phyloP scores from a whole-genome alignment of 1,284 basidiomycete genomes.

The Ustilago cynodontis region DNA sequence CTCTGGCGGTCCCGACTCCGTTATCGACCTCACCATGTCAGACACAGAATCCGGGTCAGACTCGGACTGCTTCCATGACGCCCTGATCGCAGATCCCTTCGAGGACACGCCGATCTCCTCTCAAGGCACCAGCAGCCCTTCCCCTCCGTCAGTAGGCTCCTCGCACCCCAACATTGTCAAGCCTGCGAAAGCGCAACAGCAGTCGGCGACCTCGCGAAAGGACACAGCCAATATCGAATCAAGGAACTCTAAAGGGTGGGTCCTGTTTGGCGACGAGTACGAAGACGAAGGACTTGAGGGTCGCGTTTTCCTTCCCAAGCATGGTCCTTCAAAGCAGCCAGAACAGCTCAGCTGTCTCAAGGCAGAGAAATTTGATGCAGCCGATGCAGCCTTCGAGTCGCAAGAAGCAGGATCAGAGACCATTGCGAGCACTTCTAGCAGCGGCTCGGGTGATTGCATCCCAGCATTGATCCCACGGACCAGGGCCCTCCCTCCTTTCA shows the following conservation, averaged over 20 bases:
- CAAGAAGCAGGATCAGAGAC: background rate
- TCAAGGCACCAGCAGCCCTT: background rate
- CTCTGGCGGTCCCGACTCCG: background rate
- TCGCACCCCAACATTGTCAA: background rate
- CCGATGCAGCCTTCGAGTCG: background rate
- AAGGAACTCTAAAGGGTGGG: slow-evolving; percentile 4
- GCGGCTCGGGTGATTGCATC: background rate
- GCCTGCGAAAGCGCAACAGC: background rate
- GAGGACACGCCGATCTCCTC: slow-evolving; percentile 19
- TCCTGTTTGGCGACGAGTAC: slow-evolving; percentile 7
- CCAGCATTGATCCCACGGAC: slow-evolving; percentile 1
- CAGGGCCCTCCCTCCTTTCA: slow-evolving; percentile 10
- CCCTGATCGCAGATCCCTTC: background rate
- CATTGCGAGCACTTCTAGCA: background rate
- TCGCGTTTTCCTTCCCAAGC: slow-evolving; percentile 18
- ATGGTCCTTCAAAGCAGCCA: background rate
- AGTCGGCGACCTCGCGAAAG: background rate
- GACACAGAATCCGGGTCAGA: slow-evolving; percentile 21
- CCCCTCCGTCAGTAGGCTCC: background rate
- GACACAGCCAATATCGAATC: background rate
- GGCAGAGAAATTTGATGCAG: background rate
- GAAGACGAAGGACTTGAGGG: background rate
- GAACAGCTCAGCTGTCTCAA: background rate
- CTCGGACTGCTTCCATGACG: slow-evolving; percentile 14
- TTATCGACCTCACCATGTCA: slow-evolving; percentile 13